Conservation (phyloP, 495 filamentous ascomycete species). For the Lindgomyces ingoldianus region DNA sequence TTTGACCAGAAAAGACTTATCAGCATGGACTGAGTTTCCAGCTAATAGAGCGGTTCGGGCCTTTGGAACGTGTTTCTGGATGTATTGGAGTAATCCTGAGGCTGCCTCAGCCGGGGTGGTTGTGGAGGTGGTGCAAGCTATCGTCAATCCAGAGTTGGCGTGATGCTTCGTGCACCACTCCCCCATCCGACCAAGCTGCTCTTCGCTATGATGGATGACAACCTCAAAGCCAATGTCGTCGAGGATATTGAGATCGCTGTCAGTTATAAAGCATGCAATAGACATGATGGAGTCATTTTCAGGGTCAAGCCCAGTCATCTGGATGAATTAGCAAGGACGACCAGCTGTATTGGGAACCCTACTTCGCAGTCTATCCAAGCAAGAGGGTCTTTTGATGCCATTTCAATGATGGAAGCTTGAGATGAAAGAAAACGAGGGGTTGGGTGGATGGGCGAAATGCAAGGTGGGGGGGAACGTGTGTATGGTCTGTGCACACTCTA, state of each 20-base stretch:
- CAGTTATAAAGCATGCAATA: slow-evolving; percentile 91
- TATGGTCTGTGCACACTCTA: too few relatives aligned
- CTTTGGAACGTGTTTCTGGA: slow-evolving; percentile 67
- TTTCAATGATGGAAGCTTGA: neutral
- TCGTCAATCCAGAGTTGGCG: slow-evolving; percentile 74
- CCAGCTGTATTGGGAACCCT: slow-evolving; percentile 20
- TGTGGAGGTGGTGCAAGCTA: slow-evolving; percentile 70
- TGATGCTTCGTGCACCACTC: slow-evolving; percentile 69
- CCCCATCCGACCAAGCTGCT: slow-evolving; percentile 73
- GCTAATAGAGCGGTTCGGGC: slow-evolving; percentile 70
- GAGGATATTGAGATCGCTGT: slow-evolving; percentile 71
- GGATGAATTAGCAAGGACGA: slow-evolving; percentile 10
- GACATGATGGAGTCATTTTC: slow-evolving; percentile 83
- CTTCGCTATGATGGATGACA: slow-evolving; percentile 72
- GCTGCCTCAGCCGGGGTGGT: slow-evolving; percentile 74
- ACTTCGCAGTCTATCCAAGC: slow-evolving; percentile 94
- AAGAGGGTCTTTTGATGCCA: slow-evolving; percentile 59
- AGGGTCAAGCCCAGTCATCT: slow-evolving; percentile 94
- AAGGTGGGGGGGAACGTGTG: too few relatives aligned
- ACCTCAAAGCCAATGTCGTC: slow-evolving; percentile 77
- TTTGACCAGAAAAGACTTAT: slow-evolving; percentile 77
- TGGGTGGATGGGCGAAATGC: too few relatives aligned
- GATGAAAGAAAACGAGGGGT: neutral
- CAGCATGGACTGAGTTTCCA: slow-evolving; percentile 89
- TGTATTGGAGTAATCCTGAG: slow-evolving; percentile 71